Conservation (phyloP, 345 rosid species). For the Salix purpurea region DNA sequence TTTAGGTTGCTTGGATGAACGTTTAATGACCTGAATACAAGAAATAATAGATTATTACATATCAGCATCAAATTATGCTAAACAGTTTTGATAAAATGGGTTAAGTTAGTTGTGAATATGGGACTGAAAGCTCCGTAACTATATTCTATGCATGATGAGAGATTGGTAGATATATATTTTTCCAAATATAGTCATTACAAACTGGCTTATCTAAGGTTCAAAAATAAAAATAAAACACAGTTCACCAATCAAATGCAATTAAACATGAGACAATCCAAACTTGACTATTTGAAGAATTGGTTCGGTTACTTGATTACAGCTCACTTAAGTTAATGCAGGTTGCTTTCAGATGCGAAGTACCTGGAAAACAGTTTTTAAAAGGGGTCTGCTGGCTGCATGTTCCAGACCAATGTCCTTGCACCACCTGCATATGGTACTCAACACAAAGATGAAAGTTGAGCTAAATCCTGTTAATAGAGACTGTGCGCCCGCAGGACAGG, state of each 20-base stretch:
- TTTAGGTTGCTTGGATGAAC: conserved; percentile 34
- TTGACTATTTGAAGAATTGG: too few species aligned
- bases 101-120: too few species aligned
- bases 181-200: too few species aligned
- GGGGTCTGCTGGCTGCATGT: conserved; percentile 38
- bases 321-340: too few species aligned
- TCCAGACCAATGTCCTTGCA: conserved; percentile 50
- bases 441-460: not conserved
- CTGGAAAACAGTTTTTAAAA: conserved; percentile 32
- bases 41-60: not conserved
- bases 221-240: not conserved
- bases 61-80: not conserved
- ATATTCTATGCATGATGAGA: too few species aligned
- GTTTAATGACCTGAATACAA: conserved; percentile 30
- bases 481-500: too few species aligned
- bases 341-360: conserved; percentile 2
- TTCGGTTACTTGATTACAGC: too few species aligned
- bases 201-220: too few species aligned
- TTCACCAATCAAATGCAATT: too few species aligned
- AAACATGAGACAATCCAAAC: too few species aligned
- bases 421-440: conserved; percentile 45
- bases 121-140: too few species aligned
- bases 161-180: too few species aligned
- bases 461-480: not conserved
- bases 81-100: not conserved